phyloP scores from a whole-genome alignment of 1,139 yeast genomes.

The Candida gigantensis region DNA sequence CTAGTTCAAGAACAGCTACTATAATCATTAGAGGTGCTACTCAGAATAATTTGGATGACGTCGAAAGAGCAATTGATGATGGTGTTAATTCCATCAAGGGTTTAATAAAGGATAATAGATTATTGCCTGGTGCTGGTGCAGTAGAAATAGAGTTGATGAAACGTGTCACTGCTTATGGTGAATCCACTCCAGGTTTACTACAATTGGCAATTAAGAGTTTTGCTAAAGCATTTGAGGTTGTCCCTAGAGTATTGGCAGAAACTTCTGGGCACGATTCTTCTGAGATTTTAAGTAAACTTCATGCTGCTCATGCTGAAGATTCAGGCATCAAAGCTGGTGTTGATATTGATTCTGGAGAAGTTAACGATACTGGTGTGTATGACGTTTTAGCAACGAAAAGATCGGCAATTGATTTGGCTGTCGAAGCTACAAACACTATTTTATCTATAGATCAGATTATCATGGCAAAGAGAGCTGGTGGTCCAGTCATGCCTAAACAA shows the following conservation, averaged over 20 bases:
- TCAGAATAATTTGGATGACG: slow-evolving; percentile 89
- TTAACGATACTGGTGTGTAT: slow-evolving; percentile 66
- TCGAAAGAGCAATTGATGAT: slow-evolving; percentile 96
- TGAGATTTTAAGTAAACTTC: slow-evolving; percentile 81
- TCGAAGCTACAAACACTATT: slow-evolving; percentile 92
- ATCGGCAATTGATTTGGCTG: slow-evolving; percentile 89
- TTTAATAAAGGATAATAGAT: slow-evolving; percentile 71
- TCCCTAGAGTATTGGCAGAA: slow-evolving; percentile 91
- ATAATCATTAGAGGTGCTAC: slow-evolving; percentile 96
- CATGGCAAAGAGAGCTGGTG: slow-evolving; percentile 96
- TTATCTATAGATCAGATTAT: slow-evolving; percentile 88
- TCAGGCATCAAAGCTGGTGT: slow-evolving; percentile 36
- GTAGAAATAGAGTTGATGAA: slow-evolving; percentile 89
- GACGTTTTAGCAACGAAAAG: slow-evolving; percentile 81
- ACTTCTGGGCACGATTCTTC: slow-evolving; percentile 92
- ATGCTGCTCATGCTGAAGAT: slow-evolving; percentile 71
- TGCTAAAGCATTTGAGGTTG: slow-evolving; percentile 91
- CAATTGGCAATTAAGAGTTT: slow-evolving; percentile 93
- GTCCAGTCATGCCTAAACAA: slow-evolving; percentile 89
- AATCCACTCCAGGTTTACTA: slow-evolving; percentile 86
- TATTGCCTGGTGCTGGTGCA: slow-evolving; percentile 97
- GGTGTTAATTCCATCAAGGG: slow-evolving; percentile 94
- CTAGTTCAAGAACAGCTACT: slow-evolving; percentile 79
- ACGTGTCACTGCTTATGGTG: slow-evolving; percentile 81
- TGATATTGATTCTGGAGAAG: slow-evolving; percentile 79